A percentile compares a stretch with the other conserved stretches of the same genome.
Evolutionary conservation across 2,329 filamentous ascomycete species (phyloP).

Genomic region (Penicillium italicum): DNA sequence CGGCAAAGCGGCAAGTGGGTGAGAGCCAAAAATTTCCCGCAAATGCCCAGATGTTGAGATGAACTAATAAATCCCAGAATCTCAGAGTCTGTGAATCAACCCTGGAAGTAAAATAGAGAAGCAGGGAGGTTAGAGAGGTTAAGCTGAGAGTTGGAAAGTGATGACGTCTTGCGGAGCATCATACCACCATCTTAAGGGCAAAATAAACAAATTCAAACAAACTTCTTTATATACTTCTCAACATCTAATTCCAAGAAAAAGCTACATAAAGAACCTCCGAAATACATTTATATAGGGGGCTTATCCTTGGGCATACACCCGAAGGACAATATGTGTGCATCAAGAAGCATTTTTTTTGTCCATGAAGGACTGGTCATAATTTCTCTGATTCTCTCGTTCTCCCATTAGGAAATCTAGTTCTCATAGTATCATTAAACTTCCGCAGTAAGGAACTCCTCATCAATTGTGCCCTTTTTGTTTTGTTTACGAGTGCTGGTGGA

Average conservation of each 20-base stretch:
- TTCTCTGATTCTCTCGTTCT: not conserved
- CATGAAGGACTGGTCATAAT: not conserved
- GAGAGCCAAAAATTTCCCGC: conserved; percentile 7
- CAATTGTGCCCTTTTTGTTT: not conserved
- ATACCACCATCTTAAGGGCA: not conserved
- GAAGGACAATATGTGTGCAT: not conserved
- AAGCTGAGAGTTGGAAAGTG: not conserved
- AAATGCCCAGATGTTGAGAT: not conserved
- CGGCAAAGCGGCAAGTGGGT: conserved; percentile 13
- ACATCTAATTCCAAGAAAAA: too few relatives aligned
- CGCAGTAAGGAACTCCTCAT: not conserved
- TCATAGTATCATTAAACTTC: not conserved
- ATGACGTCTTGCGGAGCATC: not conserved
- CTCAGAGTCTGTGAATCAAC: too few relatives aligned
- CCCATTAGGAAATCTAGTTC: not conserved
- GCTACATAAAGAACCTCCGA: not conserved
- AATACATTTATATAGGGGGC: not conserved
- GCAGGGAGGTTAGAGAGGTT: not conserved
- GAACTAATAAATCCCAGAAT: not conserved
- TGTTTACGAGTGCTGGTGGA: conserved; percentile 39
- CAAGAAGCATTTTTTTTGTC: not conserved
- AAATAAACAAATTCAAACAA: not conserved
- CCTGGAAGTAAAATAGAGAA: not conserved
- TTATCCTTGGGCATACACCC: not conserved
- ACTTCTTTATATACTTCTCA: not conserved